phyloP scores from a whole-genome alignment of 164 flowering plant genomes.

The Piper betle region DNA sequence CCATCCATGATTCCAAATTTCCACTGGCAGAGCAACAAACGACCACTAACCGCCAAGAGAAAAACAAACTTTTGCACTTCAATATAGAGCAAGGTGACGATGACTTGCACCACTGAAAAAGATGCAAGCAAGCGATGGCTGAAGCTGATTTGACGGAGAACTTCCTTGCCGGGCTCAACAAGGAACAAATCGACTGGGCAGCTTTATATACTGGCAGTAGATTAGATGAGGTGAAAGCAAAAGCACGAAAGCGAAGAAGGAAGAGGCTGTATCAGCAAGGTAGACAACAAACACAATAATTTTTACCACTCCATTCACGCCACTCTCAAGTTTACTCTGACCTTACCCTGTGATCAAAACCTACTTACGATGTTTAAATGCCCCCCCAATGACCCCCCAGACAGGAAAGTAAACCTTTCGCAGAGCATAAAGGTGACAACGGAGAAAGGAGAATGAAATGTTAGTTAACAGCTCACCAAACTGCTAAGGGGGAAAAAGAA shows the following conservation, averaged over 20 bases:
- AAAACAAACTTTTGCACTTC: background rate
- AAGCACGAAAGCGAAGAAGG: constrained; percentile 3
- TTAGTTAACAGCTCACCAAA: constrained; percentile 58
- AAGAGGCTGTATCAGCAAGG: constrained; percentile 18
- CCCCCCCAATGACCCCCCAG: constrained; percentile 18
- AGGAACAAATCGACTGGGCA: constrained; percentile 67
- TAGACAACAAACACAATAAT: constrained; percentile 38
- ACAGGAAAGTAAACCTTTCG: constrained; percentile 76
- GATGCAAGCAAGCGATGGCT: background rate
- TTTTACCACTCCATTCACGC: constrained; percentile 19
- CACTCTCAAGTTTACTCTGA: constrained; percentile 17
- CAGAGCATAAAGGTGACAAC: constrained; percentile 68
- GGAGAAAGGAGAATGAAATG: constrained; percentile 29
- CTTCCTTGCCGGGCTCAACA: constrained; percentile 70
- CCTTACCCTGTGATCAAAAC: constrained; percentile 35
- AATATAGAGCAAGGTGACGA: background rate
- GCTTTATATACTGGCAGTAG: constrained; percentile 43
- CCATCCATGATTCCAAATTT: constrained; percentile 23
- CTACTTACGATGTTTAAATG: constrained; percentile 2
- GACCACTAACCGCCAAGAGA: too few relatives aligned
- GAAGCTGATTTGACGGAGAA: constrained; percentile 32
- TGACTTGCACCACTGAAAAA: background rate
- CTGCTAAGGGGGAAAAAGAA: background rate
- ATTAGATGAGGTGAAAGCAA: constrained; percentile 33
- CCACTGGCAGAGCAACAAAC: constrained; percentile 2